Base-by-base conservation (phyloP, 257 asterid genomes). In the Salvia rosmarinus region DNA sequence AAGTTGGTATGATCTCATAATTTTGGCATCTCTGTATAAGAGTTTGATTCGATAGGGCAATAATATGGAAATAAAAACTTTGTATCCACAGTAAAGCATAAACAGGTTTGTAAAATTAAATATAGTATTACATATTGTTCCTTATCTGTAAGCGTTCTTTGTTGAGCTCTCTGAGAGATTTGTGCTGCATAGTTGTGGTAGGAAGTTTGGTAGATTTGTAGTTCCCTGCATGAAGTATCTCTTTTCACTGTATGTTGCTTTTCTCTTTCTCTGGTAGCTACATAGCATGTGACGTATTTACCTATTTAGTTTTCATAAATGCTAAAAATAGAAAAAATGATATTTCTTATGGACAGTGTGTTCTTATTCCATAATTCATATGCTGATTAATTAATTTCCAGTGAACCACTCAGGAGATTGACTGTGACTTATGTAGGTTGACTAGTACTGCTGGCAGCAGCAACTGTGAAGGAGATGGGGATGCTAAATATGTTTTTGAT, bases 361-460 rank as follows among this genome's bases (percentile, higher is more conserved):
- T 52, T 68, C 11, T 14, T 52, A 34, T 59, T 68, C 50, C 42
- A 16, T 34, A 6, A 73, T 28, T 50, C 40, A 35, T 65, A 44
- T 21, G 46, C 71, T 75, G 52, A 71, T 68, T 47, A 16, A 54
- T 72, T 71, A 4, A 13, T 44, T 16, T 69, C 67, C 72, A 86
- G 88, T 59, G 84, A 78, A 46, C 64, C 43, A 61, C 70, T 55
- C 79, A 73, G 80, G 88, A 71, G 74, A 64, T 61, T 70, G 84
- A 63, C 28, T 84, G 83, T 34, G 83, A 86, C 73, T 79, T 84
- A 63, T 63, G 74, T 54, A 84, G 81, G 84, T 82, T 74, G 77
- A 78, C 63, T 21, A 77, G 73, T 57, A 59, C 76, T 75, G 79
- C 83, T 57, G 85, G 85, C 56, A 82, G 88, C 80, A 80, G 80